Conservation (phyloP, 1,284 basidiomycete species). For the Cutaneotrichosporon mucoides region DNA sequence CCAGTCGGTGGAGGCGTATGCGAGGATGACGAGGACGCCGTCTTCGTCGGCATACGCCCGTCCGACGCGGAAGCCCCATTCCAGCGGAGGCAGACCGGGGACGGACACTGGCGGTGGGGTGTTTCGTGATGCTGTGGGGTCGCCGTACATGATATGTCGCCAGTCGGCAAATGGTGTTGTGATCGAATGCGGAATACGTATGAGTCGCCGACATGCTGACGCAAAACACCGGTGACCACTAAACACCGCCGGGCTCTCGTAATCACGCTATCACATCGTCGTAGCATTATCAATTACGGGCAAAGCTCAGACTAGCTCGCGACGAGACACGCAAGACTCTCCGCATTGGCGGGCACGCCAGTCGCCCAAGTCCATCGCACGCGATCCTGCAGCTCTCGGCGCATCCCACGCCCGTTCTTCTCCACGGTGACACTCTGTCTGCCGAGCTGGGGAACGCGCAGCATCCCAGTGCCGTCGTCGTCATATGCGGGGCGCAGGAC, state of each 20-base stretch:
- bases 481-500: background rate
- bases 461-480: background rate
- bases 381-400: background rate
- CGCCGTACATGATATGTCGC: background rate
- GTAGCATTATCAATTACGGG: background rate
- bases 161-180: background rate
- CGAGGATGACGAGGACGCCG: background rate
- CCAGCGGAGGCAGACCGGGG: conserved; percentile 1
- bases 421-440: background rate
- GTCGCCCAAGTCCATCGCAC: background rate
- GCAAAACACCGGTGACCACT: no score
- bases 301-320: background rate
- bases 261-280: no score
- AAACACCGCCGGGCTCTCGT: no score
- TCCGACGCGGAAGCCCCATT: background rate
- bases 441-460: no score
- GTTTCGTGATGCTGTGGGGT: background rate
- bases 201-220: background rate
- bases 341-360: background rate
- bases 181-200: background rate
- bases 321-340: background rate
- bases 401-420: background rate
- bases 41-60: background rate
- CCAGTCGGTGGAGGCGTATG: conserved; percentile 4
- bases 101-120: background rate